Evolutionary conservation across 1,284 basidiomycete genomes (phyloP), one percentile per base, ranked within the genome.

Genomic region (Meripilus lineatus): DNA sequence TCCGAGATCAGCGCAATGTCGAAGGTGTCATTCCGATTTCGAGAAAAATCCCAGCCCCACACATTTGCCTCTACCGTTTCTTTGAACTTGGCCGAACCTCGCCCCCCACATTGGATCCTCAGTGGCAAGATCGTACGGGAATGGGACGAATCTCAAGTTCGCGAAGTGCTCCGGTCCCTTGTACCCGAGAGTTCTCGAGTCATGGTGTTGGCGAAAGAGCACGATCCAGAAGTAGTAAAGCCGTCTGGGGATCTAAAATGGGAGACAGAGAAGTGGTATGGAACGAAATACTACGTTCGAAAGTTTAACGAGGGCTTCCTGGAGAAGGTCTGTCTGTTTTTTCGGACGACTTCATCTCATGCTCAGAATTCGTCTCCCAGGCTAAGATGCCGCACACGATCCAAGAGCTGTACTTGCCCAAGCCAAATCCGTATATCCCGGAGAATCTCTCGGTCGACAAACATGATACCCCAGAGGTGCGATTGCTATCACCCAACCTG

Each of bases 11-110:
- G 70, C 35, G 63, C 71, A 39, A 71, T 86, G 42, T 69, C 75
- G 21, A 68, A 74, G 26, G 75, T 81, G 42, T 65, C 67, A 8
- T 87, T 84, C 71, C 65, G 69, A 20, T 85, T 81, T 59, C 71
- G 74, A 48, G 80, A 85, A 55, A 76, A 80, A 58, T 40, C 41
- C 17, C 53, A 57, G 41, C 61, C 61, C 5, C 58, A 61, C 37
- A 39, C 44, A 2, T 59, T 58, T 39, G 58, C 51, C 8, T 40
- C 42, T 6, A 32, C 41, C 25, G 47, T 62, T 2, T 47, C 57
- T 6, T 44, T 36, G 36, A 32, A 48, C 6, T 47, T 59, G 14
- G 39, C 53, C 2, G 51, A 56, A 22, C 53, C 53, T 7, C 50
- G 56, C 25, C 53, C 57, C 1, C 51, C 57, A 1, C 46, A 58